Percentiles rank a stretch among this genome's conserved stretches.
These are phyloP conservation scores for Linnemannia schmuckeri DNA, from an alignment of 192 early-diverging fungal species.

Conservation along the genomic window DNA sequence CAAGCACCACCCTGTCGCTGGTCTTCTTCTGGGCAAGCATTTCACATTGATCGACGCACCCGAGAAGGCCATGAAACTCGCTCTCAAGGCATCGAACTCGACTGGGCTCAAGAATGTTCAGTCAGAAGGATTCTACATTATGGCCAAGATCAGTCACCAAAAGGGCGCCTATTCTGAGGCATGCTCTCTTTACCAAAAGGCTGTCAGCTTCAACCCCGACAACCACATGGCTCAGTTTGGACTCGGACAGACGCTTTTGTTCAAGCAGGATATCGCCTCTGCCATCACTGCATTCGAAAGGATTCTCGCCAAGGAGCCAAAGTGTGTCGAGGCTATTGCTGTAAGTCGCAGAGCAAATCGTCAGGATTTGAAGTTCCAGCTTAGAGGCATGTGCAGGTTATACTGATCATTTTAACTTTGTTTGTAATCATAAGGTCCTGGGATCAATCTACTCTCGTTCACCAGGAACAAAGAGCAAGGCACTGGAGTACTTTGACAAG, in stretches of 20 bases:
- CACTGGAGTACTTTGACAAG: constrained; percentile 74
- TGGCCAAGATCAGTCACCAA: constrained; percentile 55
- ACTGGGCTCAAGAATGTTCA: constrained; percentile 49
- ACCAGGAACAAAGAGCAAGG: constrained; percentile 75
- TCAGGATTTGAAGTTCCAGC: background rate
- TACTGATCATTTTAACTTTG: background rate
- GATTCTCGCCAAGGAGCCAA: constrained; percentile 68
- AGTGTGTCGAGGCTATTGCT: constrained; percentile 75
- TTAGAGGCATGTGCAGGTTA: background rate
- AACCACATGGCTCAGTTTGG: constrained; percentile 81
- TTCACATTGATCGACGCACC: constrained; percentile 27
- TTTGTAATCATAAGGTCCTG: constrained; percentile 55
- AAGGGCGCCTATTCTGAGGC: constrained; percentile 65
- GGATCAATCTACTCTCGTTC: constrained; percentile 73
- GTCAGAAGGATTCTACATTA: constrained; percentile 49
- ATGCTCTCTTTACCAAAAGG: constrained; percentile 74
- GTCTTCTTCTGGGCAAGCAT: constrained; percentile 51
- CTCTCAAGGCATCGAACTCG: constrained; percentile 42
- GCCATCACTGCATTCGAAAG: constrained; percentile 69
- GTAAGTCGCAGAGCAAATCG: constrained; percentile 19
- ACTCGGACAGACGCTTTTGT: constrained; percentile 81
- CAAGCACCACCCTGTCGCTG: constrained; percentile 67
- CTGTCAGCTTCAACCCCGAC: constrained; percentile 73
- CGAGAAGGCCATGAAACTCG: constrained; percentile 50
- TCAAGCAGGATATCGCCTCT: constrained; percentile 56